These are phyloP conservation scores for Mucor lusitanicus DNA, from an alignment of 371 early-diverging fungal species.

Conservation along the genomic window DNA sequence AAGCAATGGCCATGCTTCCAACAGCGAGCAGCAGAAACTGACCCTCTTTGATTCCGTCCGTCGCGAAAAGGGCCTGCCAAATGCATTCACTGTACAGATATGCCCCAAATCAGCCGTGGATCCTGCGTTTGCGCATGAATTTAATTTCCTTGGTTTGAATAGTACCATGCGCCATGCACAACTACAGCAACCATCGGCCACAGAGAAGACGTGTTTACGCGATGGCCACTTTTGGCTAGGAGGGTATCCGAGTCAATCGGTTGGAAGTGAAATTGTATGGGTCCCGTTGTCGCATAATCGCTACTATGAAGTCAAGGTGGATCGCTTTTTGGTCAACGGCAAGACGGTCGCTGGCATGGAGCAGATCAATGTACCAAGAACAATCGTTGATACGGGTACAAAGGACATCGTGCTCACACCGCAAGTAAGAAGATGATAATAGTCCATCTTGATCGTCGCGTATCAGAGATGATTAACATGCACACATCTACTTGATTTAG, in stretches of 20 bases:
- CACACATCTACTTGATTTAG: neutral
- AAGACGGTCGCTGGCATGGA: neutral
- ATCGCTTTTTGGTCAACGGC: constrained; percentile 5
- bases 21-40: neutral
- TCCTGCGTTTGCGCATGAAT: constrained; percentile 1
- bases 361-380: constrained; percentile 11
- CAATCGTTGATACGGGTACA: constrained; percentile 11
- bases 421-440: constrained; percentile 2
- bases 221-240: constrained; percentile 14
- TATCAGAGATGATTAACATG: too few relatives aligned
- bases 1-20: neutral
- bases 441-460: too few relatives aligned
- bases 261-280: constrained; percentile 17
- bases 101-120: constrained; percentile 15
- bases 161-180: neutral
- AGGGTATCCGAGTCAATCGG: constrained; percentile 11
- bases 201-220: neutral
- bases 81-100: constrained; percentile 12
- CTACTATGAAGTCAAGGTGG: constrained; percentile 10
- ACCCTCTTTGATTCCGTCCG: constrained; percentile 8
- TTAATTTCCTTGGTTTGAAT: constrained; percentile 4
- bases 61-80: constrained; percentile 4
- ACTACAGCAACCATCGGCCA: neutral
- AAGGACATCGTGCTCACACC: constrained; percentile 7
- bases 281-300: constrained; percentile 1